phyloP scores from a whole-genome alignment of 1,284 basidiomycete species.

The Cryptococcus neoformans region DNA sequence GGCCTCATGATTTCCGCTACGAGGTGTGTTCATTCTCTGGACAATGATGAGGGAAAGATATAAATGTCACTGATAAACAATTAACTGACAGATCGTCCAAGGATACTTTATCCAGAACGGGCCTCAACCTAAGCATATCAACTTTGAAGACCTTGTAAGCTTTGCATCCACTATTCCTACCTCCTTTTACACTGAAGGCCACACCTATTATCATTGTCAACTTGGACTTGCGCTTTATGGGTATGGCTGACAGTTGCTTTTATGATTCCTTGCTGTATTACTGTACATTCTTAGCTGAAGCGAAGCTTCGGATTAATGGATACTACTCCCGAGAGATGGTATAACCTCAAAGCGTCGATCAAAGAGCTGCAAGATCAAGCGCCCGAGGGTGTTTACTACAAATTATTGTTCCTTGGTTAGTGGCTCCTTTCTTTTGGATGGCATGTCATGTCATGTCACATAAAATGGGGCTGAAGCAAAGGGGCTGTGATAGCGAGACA shows the following conservation, averaged over 20 bases:
- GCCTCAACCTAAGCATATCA: constrained; percentile 28
- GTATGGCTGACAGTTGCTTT: too few relatives aligned
- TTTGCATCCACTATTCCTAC: not conserved
- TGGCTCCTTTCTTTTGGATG: not conserved
- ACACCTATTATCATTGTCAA: too few relatives aligned
- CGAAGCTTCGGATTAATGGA: constrained; percentile 44
- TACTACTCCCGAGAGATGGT: constrained; percentile 37
- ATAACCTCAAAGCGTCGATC: constrained; percentile 33
- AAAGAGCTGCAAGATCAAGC: constrained; percentile 34
- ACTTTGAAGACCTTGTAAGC: constrained; percentile 39
- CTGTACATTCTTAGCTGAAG: constrained; percentile 20
- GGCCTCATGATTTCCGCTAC: constrained; percentile 30
- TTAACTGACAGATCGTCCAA: constrained; percentile 22
- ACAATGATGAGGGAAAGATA: too few relatives aligned
- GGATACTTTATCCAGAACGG: constrained; percentile 45
- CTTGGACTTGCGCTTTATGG: too few relatives aligned
- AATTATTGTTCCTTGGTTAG: constrained; percentile 46
- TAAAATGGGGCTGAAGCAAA: constrained; percentile 1
- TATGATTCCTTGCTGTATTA: too few relatives aligned
- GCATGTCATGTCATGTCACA: not conserved
- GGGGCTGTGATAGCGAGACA: constrained; percentile 29
- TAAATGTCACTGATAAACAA: too few relatives aligned
- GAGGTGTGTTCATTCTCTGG: constrained; percentile 24
- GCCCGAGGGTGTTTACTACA: constrained; percentile 39
- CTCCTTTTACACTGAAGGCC: too few relatives aligned